These are phyloP conservation scores for Anthracocystis setariae DNA, from an alignment of 1,284 basidiomycete genomes.

Conservation along the genomic window DNA sequence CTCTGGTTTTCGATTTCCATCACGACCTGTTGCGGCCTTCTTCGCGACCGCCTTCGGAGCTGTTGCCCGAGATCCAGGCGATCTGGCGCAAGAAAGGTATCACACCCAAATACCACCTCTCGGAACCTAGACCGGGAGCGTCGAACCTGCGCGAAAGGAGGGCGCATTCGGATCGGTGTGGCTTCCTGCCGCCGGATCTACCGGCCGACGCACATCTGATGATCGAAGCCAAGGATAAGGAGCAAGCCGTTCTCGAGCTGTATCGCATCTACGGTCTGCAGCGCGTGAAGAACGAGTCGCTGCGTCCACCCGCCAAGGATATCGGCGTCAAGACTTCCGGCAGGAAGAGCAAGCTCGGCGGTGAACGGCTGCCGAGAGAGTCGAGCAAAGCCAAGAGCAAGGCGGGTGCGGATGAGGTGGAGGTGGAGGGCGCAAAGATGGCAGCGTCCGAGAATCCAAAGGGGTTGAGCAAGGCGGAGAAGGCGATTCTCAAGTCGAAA, in stretches of 20 bases:
- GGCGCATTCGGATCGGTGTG: slow-evolving; percentile 84
- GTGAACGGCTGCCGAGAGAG: slow-evolving; percentile 34
- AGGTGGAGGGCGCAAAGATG: slow-evolving; percentile 18
- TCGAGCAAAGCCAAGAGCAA: slow-evolving; percentile 58
- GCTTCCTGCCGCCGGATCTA: slow-evolving; percentile 74
- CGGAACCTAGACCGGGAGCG: slow-evolving; percentile 70
- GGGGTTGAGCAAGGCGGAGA: slow-evolving; percentile 35
- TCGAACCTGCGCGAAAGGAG: slow-evolving; percentile 73
- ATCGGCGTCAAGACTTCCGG: slow-evolving; percentile 69
- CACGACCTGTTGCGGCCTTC: slow-evolving; percentile 67
- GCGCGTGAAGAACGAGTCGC: slow-evolving; percentile 74
- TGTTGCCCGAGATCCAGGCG: slow-evolving; percentile 78
- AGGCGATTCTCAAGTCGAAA: slow-evolving; percentile 53
- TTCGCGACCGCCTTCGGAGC: slow-evolving; percentile 68
- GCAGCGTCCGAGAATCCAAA: slow-evolving; percentile 27
- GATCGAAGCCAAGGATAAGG: slow-evolving; percentile 93
- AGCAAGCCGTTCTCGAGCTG: slow-evolving; percentile 88
- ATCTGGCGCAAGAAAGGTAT: slow-evolving; percentile 80
- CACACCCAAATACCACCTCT: slow-evolving; percentile 86
- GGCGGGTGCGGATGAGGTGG: slow-evolving; percentile 46
- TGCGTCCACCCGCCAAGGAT: slow-evolving; percentile 69
- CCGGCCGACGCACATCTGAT: slow-evolving; percentile 76
- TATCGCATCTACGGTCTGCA: slow-evolving; percentile 80
- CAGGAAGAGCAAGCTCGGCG: slow-evolving; percentile 65
- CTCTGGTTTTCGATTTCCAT: slow-evolving; percentile 71